Evolutionary conservation across 2,329 filamentous ascomycete genomes (phyloP).

Genomic region (Penicillium sp.): DNA sequence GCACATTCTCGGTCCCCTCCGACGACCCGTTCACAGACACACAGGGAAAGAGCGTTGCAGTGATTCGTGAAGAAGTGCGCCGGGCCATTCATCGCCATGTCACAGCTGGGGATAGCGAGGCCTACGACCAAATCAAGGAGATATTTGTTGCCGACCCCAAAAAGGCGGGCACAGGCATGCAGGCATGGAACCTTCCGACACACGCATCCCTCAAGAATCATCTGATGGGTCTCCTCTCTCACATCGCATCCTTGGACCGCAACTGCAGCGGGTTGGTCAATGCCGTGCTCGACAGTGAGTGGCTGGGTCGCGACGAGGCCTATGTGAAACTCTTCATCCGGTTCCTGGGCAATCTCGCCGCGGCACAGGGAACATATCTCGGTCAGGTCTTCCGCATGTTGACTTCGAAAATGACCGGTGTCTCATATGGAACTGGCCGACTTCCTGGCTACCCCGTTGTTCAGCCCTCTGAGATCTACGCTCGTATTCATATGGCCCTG

Average conservation of each 20-base stretch:
- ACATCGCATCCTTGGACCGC: slow-evolving; percentile 56
- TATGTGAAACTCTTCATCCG: slow-evolving; percentile 59
- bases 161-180: slow-evolving; percentile 35
- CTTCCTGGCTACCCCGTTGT: slow-evolving; percentile 60
- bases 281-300: slow-evolving; percentile 59
- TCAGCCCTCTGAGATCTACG: slow-evolving; percentile 64
- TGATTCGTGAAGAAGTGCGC: slow-evolving; percentile 63
- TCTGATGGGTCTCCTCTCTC: slow-evolving; percentile 58
- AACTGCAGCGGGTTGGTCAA: slow-evolving; percentile 60
- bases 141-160: slow-evolving; percentile 53
- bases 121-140: slow-evolving; percentile 58
- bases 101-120: slow-evolving; percentile 54
- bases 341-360: slow-evolving; percentile 67
- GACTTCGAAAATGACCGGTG: slow-evolving; percentile 70
- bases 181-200: slow-evolving; percentile 49
- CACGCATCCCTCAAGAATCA: slow-evolving; percentile 58
- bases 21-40: slow-evolving; percentile 21
- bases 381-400: slow-evolving; percentile 75
- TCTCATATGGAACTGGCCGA: slow-evolving; percentile 56
- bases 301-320: slow-evolving; percentile 62
- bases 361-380: slow-evolving; percentile 78
- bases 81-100: slow-evolving; percentile 57
- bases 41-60: slow-evolving; percentile 55
- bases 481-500: slow-evolving; percentile 73
- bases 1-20: slow-evolving; percentile 38